These are phyloP conservation scores for Pholiota adiposa DNA, from an alignment of 1,284 basidiomycete genomes.

Conservation along the genomic window DNA sequence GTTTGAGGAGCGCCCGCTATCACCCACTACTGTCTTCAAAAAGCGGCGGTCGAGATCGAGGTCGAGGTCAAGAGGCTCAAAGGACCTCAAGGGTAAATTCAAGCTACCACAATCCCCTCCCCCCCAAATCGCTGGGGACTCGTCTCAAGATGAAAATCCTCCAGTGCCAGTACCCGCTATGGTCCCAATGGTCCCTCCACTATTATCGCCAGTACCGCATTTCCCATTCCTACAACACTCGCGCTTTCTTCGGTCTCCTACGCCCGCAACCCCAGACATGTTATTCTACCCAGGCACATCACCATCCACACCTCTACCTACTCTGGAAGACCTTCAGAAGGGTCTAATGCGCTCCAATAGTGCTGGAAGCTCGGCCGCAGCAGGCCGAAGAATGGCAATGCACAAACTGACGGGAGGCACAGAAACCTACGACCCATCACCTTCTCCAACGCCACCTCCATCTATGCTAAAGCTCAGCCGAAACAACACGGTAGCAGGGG, in stretches of 20 bases:
- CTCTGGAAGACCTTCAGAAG: constrained; percentile 71
- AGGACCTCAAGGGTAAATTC: constrained; percentile 67
- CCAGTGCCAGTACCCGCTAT: constrained; percentile 40
- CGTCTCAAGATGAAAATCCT: constrained; percentile 68
- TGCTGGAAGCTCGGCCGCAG: constrained; percentile 54
- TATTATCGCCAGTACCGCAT: constrained; percentile 69
- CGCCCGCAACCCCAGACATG: constrained; percentile 50
- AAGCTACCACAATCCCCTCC: constrained; percentile 48
- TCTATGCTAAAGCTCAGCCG: constrained; percentile 54
- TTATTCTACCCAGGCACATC: constrained; percentile 65
- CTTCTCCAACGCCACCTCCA: constrained; percentile 57
- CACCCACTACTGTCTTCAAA: constrained; percentile 43
- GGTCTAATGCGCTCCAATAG: constrained; percentile 81
- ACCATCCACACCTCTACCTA: constrained; percentile 69
- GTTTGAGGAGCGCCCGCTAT: constrained; percentile 33
- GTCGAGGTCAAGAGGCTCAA: constrained; percentile 74
- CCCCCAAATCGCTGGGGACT: constrained; percentile 57
- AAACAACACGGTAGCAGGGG: constrained; percentile 81
- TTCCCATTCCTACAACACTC: constrained; percentile 55
- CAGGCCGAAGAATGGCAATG: constrained; percentile 64
- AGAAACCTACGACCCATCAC: constrained; percentile 59
- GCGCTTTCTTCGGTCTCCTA: constrained; percentile 59
- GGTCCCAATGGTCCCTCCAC: constrained; percentile 49
- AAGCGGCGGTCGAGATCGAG: constrained; percentile 77
- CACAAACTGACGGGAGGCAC: constrained; percentile 73